Percentiles rank a stretch among this genome's conserved stretches.
phyloP scores from a whole-genome alignment of 2,329 filamentous ascomycete species.

The Hymenoscyphus scutula region DNA sequence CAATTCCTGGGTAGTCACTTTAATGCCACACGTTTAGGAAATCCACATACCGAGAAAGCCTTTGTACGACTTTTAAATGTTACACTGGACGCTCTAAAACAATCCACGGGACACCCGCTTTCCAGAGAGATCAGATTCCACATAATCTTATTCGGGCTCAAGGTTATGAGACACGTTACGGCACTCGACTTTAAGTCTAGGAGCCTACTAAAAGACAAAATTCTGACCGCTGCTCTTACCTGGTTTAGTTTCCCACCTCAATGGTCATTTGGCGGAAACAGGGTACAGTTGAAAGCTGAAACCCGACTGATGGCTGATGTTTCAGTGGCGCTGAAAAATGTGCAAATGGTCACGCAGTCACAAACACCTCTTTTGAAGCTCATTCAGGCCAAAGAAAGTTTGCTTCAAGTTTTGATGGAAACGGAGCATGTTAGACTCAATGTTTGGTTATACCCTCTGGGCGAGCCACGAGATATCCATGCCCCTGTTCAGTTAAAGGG shows the following conservation, averaged over 20 bases:
- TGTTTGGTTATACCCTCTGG: conserved; percentile 87
- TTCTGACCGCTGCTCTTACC: conserved; percentile 78
- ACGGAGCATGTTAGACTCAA: conserved; percentile 80
- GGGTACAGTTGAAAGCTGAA: conserved; percentile 91
- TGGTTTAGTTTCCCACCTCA: conserved; percentile 85
- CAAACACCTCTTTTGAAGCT: conserved; percentile 52
- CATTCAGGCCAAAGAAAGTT: conserved; percentile 73
- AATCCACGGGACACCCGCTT: conserved; percentile 75
- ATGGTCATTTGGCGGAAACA: conserved; percentile 96
- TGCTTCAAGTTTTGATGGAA: conserved; percentile 77
- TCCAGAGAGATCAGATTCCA: conserved; percentile 91
- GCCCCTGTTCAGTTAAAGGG: conserved; percentile 36
- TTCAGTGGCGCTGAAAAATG: conserved; percentile 60
- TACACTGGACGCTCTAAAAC: conserved; percentile 72
- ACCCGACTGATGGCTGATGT: conserved; percentile 78
- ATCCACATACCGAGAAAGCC: conserved; percentile 73
- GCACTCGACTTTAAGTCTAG: conserved; percentile 61
- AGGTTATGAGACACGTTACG: conserved; percentile 71
- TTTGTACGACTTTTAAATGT: conserved; percentile 79
- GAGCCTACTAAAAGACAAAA: conserved; percentile 84
- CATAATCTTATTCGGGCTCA: conserved; percentile 77
- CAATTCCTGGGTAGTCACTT: conserved; percentile 95
- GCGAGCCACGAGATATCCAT: conserved; percentile 54
- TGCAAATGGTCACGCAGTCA: conserved; percentile 55
- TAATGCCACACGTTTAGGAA: conserved; percentile 85